These are phyloP conservation scores for Pythium insidiosum DNA, from an alignment of 352 stramenopile species.

Conservation along the genomic window DNA sequence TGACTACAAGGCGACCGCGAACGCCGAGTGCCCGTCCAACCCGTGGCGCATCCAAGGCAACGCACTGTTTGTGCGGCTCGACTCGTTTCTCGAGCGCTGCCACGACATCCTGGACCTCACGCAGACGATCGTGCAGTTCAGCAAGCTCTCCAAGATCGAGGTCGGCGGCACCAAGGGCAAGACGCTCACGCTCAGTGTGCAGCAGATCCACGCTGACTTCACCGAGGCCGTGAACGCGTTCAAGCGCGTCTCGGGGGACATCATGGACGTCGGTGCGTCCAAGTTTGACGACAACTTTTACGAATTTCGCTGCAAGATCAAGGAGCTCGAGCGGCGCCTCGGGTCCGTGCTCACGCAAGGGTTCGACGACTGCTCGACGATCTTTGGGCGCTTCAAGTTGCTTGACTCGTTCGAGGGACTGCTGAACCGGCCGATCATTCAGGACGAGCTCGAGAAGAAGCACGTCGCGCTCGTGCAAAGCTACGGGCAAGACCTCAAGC, in stretches of 20 bases:
- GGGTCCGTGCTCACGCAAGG: conserved; percentile 94
- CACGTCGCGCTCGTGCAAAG: conserved; percentile 95
- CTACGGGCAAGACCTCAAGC: conserved; percentile 94
- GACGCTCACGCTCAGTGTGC: conserved; percentile 89
- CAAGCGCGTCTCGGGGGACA: conserved; percentile 95
- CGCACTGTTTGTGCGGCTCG: conserved; percentile 95
- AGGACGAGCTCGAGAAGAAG: conserved; percentile 97
- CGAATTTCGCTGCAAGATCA: conserved; percentile 96
- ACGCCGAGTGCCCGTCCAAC: conserved; percentile 96
- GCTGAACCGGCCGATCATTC: conserved; percentile 93
- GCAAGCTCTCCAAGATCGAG: conserved; percentile 96
- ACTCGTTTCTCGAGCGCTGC: conserved; percentile 96
- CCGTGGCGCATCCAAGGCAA: conserved; percentile 98
- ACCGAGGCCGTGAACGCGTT: conserved; percentile 91
- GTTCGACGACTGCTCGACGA: conserved; percentile 96
- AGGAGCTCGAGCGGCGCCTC: conserved; percentile 96
- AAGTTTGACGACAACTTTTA: conserved; percentile 98
- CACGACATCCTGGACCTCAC: conserved; percentile 97
- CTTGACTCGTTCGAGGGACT: conserved; percentile 96
- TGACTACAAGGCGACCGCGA: conserved; percentile 96
- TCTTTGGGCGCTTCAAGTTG: conserved; percentile 97
- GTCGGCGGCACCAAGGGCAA: conserved; percentile 97
- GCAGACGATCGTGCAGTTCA: conserved; percentile 98
- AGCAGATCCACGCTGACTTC: conserved; percentile 96
- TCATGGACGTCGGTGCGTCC: conserved; percentile 96